Percentiles rank a stretch among this genome's conserved stretches.
Evolutionary conservation across 176 grass and related monocot genomes (phyloP).

Genomic region (Oryza rufipogon): DNA sequence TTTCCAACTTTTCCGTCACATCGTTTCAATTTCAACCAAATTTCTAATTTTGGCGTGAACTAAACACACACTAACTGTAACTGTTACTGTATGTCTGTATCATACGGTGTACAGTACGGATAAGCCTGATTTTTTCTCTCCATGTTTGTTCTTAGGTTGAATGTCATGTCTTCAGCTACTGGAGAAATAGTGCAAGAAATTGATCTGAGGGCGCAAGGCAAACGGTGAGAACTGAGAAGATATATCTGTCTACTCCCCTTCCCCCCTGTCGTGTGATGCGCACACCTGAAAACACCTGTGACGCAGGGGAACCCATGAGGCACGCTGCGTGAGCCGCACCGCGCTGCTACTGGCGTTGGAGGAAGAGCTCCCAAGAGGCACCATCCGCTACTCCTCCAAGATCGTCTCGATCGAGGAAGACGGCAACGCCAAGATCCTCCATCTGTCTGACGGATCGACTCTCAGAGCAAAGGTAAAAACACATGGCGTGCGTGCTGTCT

Average conservation of each 20-base stretch:
- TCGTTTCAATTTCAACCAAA: no score
- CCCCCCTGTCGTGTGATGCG: no score
- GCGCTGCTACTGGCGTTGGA: not conserved
- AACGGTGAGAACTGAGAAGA: not conserved
- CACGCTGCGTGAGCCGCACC: slow-evolving; percentile 1
- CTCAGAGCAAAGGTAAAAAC: not conserved
- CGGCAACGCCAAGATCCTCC: not conserved
- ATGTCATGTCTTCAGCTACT: not conserved
- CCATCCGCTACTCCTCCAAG: slow-evolving; percentile 19
- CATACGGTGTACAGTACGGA: no score
- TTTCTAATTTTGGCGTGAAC: no score
- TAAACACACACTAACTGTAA: no score
- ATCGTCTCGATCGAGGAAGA: slow-evolving; percentile 8
- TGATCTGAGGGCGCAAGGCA: not conserved
- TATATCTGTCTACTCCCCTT: not conserved
- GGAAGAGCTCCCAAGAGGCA: not conserved
- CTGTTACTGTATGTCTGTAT: no score
- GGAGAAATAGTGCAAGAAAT: not conserved
- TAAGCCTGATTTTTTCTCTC: not conserved
- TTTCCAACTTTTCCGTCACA: no score
- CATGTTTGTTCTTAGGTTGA: not conserved
- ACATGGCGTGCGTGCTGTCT: no score
- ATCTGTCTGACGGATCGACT: not conserved
- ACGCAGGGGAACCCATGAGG: not conserved
- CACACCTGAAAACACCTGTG: not conserved